Conservation (phyloP, 139 green algal species). For the Pseudopediastrum boryanum region DNA sequence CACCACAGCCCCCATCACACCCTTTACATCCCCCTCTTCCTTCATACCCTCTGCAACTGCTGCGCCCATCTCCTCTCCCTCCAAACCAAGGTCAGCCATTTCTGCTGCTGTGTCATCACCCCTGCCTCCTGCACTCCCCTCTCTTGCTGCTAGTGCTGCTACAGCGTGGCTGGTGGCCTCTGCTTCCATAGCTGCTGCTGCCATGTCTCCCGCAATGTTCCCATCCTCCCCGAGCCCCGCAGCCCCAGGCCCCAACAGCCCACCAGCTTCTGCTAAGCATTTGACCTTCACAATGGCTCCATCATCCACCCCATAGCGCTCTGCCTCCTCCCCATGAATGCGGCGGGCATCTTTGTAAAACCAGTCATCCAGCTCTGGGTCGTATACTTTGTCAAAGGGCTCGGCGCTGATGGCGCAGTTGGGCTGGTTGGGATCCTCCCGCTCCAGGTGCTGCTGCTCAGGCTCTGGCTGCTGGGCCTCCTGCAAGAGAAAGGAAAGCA, state of each 20-base stretch:
- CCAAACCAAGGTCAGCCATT: neutral
- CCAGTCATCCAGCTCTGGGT: constrained; percentile 59
- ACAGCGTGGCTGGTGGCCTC: neutral
- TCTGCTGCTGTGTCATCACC: neutral
- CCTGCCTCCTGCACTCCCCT: neutral
- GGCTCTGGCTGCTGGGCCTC: neutral
- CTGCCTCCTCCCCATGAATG: constrained; percentile 45
- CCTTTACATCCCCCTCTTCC: neutral
- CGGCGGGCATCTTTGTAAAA: constrained; percentile 51
- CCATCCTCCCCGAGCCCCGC: constrained; percentile 3
- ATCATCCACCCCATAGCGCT: constrained; percentile 22
- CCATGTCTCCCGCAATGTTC: neutral
- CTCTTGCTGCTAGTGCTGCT: constrained; percentile 6
- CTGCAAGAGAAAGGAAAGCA: neutral
- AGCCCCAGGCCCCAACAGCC: neutral
- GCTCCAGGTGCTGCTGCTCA: constrained; percentile 24
- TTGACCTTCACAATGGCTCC: neutral
- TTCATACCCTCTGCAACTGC: neutral
- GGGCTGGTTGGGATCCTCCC: constrained; percentile 59
- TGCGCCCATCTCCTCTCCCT: neutral
- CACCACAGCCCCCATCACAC: neutral
- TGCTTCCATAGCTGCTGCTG: constrained; percentile 21
- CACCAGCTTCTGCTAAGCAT: constrained; percentile 24
- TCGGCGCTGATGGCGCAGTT: constrained; percentile 63
- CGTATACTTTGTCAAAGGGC: constrained; percentile 60